Evolutionary conservation across 129 eudicot species (phyloP).

Genomic region (Flaveria robusta): DNA sequence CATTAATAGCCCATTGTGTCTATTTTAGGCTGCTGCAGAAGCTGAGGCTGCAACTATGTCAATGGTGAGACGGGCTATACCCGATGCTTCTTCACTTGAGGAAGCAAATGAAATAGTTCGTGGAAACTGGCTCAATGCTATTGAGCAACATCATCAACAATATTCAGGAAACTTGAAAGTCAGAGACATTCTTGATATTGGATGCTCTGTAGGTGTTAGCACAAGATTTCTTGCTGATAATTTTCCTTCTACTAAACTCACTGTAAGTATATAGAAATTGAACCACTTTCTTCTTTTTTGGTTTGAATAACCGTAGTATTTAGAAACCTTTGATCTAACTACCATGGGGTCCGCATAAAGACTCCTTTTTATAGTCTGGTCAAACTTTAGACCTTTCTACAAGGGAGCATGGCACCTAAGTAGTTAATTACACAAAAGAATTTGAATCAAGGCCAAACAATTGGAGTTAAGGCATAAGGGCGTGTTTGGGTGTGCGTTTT

Average conservation of each 20-base stretch:
- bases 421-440: background rate
- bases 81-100: conserved; percentile 78
- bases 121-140: conserved; percentile 92
- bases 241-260: conserved; percentile 76
- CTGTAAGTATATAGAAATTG: conserved; percentile 46
- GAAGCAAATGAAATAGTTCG: conserved; percentile 94
- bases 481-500: background rate
- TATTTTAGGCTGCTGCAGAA: conserved; percentile 95
- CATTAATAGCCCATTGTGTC: background rate
- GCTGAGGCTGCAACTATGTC: conserved; percentile 99
- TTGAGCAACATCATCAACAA: conserved; percentile 68
- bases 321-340: background rate
- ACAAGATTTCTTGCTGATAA: conserved; percentile 76
- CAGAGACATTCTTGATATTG: conserved; percentile 77
- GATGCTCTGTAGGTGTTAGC: conserved; percentile 99
- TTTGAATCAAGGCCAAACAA: background rate
- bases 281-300: background rate
- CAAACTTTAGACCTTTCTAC: background rate
- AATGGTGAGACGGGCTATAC: conserved; percentile 75
- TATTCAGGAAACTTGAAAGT: conserved; percentile 53
- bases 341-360: background rate
- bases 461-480: background rate
- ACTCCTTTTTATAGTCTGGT: background rate
- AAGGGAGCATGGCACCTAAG: background rate
- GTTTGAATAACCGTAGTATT: background rate